Evolutionary conservation across 192 early-diverging fungal species (phyloP).

Genomic region (Kickxella alabastrina): DNA sequence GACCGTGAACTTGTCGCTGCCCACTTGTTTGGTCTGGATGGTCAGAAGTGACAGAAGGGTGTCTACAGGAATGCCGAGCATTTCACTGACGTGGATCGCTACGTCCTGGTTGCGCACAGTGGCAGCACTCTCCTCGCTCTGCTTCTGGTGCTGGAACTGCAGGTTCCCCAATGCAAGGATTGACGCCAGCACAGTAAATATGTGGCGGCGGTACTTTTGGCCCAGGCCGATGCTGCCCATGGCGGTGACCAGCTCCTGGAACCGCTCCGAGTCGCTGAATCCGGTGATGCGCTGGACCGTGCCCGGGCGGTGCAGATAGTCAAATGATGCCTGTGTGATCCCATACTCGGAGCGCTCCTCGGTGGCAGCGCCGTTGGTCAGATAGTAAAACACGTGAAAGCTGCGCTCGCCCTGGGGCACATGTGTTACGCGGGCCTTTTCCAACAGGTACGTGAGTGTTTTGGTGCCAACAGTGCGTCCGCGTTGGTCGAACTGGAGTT

Average conservation of each 20-base stretch:
- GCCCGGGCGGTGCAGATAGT: slow-evolving; percentile 57
- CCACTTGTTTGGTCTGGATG: slow-evolving; percentile 76
- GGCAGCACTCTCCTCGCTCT: slow-evolving; percentile 74
- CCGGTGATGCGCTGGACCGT: slow-evolving; percentile 56
- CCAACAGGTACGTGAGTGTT: slow-evolving; percentile 81
- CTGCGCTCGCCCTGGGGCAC: slow-evolving; percentile 67
- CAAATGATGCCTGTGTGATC: slow-evolving; percentile 40
- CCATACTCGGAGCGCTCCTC: slow-evolving; percentile 69
- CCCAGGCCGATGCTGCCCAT: slow-evolving; percentile 84
- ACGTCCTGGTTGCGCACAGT: slow-evolving; percentile 71
- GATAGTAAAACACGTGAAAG: slow-evolving; percentile 95
- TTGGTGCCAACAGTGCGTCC: slow-evolving; percentile 83
- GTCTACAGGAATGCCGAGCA: slow-evolving; percentile 73
- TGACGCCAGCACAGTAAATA: slow-evolving; percentile 79
- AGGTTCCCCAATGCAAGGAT: slow-evolving; percentile 88
- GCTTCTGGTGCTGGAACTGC: slow-evolving; percentile 69
- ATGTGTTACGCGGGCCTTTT: slow-evolving; percentile 76
- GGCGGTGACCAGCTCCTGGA: slow-evolving; percentile 67
- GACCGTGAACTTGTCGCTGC: slow-evolving; percentile 75
- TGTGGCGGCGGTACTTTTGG: slow-evolving; percentile 74
- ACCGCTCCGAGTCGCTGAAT: slow-evolving; percentile 60
- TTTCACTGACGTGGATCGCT: slow-evolving; percentile 72
- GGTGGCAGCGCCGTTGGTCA: slow-evolving; percentile 69
- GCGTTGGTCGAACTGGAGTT: slow-evolving; percentile 86
- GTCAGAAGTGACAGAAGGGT: slow-evolving; percentile 75